Evolutionary conservation across 768 basidiomycete genomes (phyloP), one percentile per base, ranked within the genome.

Genomic region (Lyophyllum shimeji): DNA sequence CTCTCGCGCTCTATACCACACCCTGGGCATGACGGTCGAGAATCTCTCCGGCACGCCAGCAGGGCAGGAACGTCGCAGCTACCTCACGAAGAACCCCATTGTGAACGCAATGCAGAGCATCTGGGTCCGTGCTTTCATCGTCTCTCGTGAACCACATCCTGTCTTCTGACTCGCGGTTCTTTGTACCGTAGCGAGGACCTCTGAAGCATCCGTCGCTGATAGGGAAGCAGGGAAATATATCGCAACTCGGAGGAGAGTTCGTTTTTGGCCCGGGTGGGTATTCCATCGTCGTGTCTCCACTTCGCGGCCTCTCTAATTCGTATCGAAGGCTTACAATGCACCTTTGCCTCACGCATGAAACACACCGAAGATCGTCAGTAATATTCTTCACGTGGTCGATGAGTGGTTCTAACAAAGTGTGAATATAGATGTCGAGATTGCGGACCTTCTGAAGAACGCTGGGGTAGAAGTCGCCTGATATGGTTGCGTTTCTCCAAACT

Each of bases 221-320:
- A n/a, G 85, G 84, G 0, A 85, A 84, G 63, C 81, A 84, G 53
- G 86, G 85, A 0, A 82, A 85, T 48, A 61, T 82, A n/a, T 75
- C 78, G 0, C 85, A 88, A 63, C 68, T 85, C 0, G 85, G 85
- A 4, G 85, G 84, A 2, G 85, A 88, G 23, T 86, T 86, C 50
- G 66, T 88, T 12, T 71, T 87, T 47, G 82, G 82, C 20, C 82
- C 83, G 18, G 83, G 83, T 83, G 59, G n/a, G n/a, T n/a, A n/a
- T n/a, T n/a, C n/a, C n/a, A n/a, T n/a, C n/a, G n/a, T n/a, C n/a
- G 29, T 29, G 71, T 60, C 23, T 5, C 7, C 8, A 7, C 27
- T 29, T n/a, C 31, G 13, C 9, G n/a, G n/a, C 18, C 31, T 18
- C 11, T 31, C 25, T 13, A 13, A 37, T 13, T 7, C 24, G 42